phyloP scores from a whole-genome alignment of 352 stramenopile species.

The Thraustochytrium sp. region DNA sequence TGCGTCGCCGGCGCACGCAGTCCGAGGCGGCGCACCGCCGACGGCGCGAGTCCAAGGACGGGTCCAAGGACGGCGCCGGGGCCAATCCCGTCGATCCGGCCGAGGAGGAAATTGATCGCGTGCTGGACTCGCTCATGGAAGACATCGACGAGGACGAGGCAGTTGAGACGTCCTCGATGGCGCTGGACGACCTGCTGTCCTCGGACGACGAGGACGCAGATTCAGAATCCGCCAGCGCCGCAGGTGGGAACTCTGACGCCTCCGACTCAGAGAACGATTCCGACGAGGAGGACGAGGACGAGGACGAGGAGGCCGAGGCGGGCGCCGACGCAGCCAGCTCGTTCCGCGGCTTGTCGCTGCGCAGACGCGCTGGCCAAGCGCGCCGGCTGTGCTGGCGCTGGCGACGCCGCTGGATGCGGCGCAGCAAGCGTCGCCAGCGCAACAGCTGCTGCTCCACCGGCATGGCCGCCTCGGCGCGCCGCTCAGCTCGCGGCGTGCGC shows the following conservation, averaged over 20 bases:
- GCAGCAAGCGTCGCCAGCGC: neutral
- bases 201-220: neutral
- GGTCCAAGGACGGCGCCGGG: neutral
- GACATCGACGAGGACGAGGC: constrained; percentile 1
- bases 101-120: neutral
- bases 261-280: neutral
- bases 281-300: constrained; percentile 1
- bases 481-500: constrained; percentile 48
- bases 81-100: neutral
- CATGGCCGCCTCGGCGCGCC: neutral
- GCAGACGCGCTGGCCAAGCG: neutral
- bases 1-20: neutral
- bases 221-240: neutral
- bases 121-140: neutral
- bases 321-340: neutral
- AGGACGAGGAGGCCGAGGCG: neutral
- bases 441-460: neutral
- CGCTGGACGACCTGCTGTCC: neutral
- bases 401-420: neutral
- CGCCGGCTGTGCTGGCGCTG: neutral
- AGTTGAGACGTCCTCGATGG: neutral
- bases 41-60: neutral
- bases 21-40: neutral
- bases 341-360: neutral
- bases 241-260: too few relatives aligned